Conservation (phyloP, 495 filamentous ascomycete genomes). For the Parmelia sp. region DNA sequence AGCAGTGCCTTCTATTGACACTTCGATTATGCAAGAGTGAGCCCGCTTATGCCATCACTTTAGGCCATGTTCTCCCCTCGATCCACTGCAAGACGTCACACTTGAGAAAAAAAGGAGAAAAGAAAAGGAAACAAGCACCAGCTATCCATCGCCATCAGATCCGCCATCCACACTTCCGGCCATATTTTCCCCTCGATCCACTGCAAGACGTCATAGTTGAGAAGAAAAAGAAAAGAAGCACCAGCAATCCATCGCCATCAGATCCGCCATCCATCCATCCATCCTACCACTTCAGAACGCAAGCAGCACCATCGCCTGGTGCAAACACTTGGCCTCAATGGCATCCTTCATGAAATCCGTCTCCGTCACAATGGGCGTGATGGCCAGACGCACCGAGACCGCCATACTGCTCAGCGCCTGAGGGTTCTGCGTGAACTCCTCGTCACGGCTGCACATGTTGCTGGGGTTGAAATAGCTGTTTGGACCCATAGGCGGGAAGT, state of each 20-base stretch:
- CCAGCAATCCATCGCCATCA: not conserved
- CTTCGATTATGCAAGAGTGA: not conserved
- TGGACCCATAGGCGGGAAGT: conserved; percentile 26
- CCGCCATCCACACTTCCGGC: not conserved
- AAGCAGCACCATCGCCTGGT: conserved; percentile 18
- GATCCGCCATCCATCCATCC: not conserved
- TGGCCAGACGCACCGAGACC: conserved; percentile 9
- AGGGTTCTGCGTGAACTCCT: conserved; percentile 3
- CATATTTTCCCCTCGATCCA: not conserved
- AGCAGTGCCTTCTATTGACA: not conserved
- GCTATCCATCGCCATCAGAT: not conserved
- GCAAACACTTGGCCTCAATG: conserved; percentile 4
- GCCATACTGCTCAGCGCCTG: not conserved
- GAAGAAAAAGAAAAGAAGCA: too few species aligned
- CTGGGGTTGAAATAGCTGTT: conserved; percentile 29
- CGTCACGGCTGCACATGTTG: conserved; percentile 30
- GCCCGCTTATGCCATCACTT: not conserved
- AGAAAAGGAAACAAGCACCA: too few species aligned
- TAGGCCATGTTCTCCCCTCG: not conserved
- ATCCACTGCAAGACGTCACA: not conserved
- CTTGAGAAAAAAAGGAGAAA: not conserved
- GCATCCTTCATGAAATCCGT: conserved; percentile 13
- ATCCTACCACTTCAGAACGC: not conserved
- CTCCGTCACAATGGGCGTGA: conserved; percentile 18
- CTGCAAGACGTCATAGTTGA: not conserved